Percentiles rank a stretch among this genome's conserved stretches.
Conservation (phyloP, 2,329 filamentous ascomycete species). For the Colletotrichum musicola region DNA sequence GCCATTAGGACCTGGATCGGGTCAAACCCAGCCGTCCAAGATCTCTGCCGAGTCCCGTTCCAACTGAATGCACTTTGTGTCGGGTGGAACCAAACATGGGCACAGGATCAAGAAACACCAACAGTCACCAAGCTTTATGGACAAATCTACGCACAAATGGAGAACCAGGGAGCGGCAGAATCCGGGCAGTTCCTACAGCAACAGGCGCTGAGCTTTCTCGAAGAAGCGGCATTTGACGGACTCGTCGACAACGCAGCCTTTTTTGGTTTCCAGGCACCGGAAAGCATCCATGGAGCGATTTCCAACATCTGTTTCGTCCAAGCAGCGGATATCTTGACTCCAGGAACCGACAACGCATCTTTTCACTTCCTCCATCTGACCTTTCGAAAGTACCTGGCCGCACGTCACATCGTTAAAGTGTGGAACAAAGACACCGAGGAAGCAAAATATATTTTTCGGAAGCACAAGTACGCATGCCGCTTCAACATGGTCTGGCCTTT, state of each 20-base stretch:
- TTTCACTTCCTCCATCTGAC: constrained; percentile 57
- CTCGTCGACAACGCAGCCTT: no score
- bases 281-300: constrained; percentile 43
- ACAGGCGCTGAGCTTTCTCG: no score
- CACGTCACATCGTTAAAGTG: constrained; percentile 50
- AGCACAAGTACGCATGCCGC: constrained; percentile 8
- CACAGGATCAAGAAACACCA: constrained; percentile 43
- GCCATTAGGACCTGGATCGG: no score
- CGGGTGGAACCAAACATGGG: constrained; percentile 49
- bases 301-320: constrained; percentile 46
- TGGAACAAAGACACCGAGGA: no score
- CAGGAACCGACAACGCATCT: no score
- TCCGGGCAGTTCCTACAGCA: no score
- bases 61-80: constrained; percentile 59
- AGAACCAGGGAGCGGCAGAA: no score
- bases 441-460: background rate
- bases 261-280: no score
- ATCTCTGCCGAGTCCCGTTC: constrained; percentile 53
- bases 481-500: constrained; percentile 22
- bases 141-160: constrained; percentile 42
- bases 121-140: constrained; percentile 53
- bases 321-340: no score
- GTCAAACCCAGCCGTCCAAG: no score
- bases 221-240: no score
- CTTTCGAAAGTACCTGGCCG: constrained; percentile 58